A percentile compares a stretch with the other conserved stretches of the same genome.
These are phyloP conservation scores for Ilex aquifolium DNA, from an alignment of 257 asterid species.

Conservation along the genomic window DNA sequence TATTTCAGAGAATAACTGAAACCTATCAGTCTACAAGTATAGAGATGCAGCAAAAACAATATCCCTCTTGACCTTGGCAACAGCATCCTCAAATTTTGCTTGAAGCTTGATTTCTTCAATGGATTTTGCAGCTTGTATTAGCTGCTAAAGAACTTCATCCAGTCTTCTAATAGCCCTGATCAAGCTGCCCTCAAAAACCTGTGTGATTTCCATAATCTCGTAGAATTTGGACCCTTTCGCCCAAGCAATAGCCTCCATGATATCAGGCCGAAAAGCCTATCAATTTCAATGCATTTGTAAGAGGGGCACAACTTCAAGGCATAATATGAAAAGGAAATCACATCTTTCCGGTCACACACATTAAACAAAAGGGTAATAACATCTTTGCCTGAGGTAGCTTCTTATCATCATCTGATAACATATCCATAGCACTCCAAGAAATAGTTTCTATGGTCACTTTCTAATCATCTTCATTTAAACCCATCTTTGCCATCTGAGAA, in stretches of 20 bases:
- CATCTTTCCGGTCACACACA: conserved; percentile 11
- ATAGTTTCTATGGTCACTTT: conserved; percentile 78
- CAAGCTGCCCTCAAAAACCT: conserved; percentile 97
- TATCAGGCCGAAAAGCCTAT: conserved; percentile 72
- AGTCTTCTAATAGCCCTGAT: conserved; percentile 94
- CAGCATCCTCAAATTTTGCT: conserved; percentile 86
- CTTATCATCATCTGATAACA: conserved; percentile 95
- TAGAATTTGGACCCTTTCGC: conserved; percentile 87
- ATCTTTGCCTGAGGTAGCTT: conserved; percentile 84
- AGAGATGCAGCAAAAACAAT: conserved; percentile 97
- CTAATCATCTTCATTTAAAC: conserved; percentile 79
- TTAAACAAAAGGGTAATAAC: neutral
- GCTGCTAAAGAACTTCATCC: conserved; percentile 97
- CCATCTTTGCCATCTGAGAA: conserved; percentile 93
- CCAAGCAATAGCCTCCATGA: conserved; percentile 97
- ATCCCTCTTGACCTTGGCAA: conserved; percentile 87
- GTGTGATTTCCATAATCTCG: conserved; percentile 91
- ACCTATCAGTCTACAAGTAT: conserved; percentile 38
- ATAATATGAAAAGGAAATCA: neutral
- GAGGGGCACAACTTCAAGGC: too few species aligned
- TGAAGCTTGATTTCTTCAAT: conserved; percentile 83
- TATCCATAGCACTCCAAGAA: conserved; percentile 99
- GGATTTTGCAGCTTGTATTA: conserved; percentile 81
- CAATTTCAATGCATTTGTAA: too few species aligned
- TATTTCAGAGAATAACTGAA: neutral